phyloP scores from a whole-genome alignment of 805 yeast species.

The Barnettozyma californica region DNA sequence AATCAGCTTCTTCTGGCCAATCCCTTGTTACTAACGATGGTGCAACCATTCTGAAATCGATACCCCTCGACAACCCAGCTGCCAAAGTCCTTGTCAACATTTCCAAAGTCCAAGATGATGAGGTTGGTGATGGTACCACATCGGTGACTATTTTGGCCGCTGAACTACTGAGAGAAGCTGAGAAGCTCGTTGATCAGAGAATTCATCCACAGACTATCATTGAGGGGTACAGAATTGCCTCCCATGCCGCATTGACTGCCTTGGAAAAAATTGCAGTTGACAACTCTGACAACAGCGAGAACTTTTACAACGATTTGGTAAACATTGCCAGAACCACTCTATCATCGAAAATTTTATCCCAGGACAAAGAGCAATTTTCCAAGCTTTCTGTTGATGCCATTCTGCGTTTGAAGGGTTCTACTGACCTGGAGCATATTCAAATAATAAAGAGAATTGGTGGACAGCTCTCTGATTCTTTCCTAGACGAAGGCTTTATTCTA shows the following conservation, averaged over 20 bases:
- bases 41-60: constrained; percentile 90
- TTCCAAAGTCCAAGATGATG: constrained; percentile 61
- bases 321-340: constrained; percentile 91
- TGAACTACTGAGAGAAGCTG: constrained; percentile 91
- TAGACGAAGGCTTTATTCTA: constrained; percentile 93
- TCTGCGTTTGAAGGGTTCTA: constrained; percentile 82
- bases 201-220: constrained; percentile 98
- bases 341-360: constrained; percentile 90
- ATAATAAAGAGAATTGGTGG: constrained; percentile 93
- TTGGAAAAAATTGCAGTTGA: constrained; percentile 74
- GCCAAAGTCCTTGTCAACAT: constrained; percentile 94
- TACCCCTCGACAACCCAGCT: constrained; percentile 95
- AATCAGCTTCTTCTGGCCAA: constrained; percentile 74
- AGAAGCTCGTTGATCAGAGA: constrained; percentile 81
- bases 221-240: constrained; percentile 90
- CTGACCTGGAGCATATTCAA: constrained; percentile 87
- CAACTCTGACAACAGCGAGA: constrained; percentile 68
- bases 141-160: constrained; percentile 90
- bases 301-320: constrained; percentile 64
- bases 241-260: constrained; percentile 78
- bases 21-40: constrained; percentile 95
- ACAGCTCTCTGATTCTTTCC: constrained; percentile 80
- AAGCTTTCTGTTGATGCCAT: constrained; percentile 92
- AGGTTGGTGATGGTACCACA: constrained; percentile 98
- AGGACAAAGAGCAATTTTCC: constrained; percentile 87